A percentile compares a stretch with the other conserved stretches of the same genome.
Conservation (phyloP, 495 filamentous ascomycete genomes). For the Glutinoglossum americanum region DNA sequence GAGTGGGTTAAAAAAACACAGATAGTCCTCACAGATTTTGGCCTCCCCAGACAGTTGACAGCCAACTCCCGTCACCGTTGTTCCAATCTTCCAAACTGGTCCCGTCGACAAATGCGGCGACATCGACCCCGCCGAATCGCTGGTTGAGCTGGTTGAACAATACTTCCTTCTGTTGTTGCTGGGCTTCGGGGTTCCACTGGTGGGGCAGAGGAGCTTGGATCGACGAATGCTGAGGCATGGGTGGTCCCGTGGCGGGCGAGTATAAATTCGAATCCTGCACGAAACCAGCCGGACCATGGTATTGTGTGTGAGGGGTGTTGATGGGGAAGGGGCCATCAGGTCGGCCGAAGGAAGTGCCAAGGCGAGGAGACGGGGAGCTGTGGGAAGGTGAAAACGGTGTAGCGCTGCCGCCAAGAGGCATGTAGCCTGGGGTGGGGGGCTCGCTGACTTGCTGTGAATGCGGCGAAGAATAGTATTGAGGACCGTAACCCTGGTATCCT, state of each 20-base stretch:
- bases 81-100: background rate
- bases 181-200: background rate
- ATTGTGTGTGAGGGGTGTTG: background rate
- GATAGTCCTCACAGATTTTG: background rate
- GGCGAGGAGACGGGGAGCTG: background rate
- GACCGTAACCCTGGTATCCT: background rate
- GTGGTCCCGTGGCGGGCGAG: background rate
- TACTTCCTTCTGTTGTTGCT: background rate
- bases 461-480: background rate
- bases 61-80: background rate
- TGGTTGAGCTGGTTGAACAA: background rate
- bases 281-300: background rate
- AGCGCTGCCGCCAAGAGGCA: background rate
- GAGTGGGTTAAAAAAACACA: background rate
- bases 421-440: background rate
- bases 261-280: background rate
- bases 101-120: conserved; percentile 1
- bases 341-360: background rate
- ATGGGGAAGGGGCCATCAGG: background rate
- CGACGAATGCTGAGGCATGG: background rate
- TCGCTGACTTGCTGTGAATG: background rate
- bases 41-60: background rate
- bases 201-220: background rate
- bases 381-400: background rate
- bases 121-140: conserved; percentile 1